These are phyloP conservation scores for Microcos paniculata DNA, from an alignment of 345 rosid species.

Conservation along the genomic window DNA sequence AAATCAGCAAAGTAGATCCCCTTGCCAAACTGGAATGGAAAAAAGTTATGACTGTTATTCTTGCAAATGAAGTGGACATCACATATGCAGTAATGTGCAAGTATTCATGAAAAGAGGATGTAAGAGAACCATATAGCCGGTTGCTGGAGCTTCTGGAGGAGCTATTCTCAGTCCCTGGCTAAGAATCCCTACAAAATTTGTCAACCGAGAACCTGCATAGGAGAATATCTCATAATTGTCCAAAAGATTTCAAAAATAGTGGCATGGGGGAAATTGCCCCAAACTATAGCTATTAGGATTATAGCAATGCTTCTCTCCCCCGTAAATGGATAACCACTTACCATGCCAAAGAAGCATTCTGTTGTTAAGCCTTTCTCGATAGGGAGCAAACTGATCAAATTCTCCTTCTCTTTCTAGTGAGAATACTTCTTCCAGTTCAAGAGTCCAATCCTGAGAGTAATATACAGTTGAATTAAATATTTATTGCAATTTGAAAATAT, in stretches of 20 bases:
- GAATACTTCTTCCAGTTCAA: constrained; percentile 90
- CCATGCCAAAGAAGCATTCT: constrained; percentile 98
- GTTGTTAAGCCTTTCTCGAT: constrained; percentile 64
- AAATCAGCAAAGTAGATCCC: constrained; percentile 96
- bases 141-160: constrained; percentile 98
- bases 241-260: neutral
- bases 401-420: constrained; percentile 92
- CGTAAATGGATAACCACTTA: constrained; percentile 28
- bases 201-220: constrained; percentile 80
- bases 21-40: constrained; percentile 76
- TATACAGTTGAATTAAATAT: constrained; percentile 5
- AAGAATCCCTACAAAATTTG: constrained; percentile 94
- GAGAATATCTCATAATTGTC: neutral
- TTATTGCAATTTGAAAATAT: neutral
- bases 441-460: constrained; percentile 73
- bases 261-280: neutral
- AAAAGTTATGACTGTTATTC: constrained; percentile 21
- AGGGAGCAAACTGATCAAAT: constrained; percentile 74
- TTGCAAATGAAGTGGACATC: neutral
- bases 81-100: neutral
- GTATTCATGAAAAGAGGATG: constrained; percentile 16
- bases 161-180: constrained; percentile 97
- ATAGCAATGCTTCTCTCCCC: neutral
- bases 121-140: constrained; percentile 90
- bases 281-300: neutral